These are phyloP conservation scores for Penicillium sp. DNA, from an alignment of 2,329 filamentous ascomycete genomes.

Conservation along the genomic window DNA sequence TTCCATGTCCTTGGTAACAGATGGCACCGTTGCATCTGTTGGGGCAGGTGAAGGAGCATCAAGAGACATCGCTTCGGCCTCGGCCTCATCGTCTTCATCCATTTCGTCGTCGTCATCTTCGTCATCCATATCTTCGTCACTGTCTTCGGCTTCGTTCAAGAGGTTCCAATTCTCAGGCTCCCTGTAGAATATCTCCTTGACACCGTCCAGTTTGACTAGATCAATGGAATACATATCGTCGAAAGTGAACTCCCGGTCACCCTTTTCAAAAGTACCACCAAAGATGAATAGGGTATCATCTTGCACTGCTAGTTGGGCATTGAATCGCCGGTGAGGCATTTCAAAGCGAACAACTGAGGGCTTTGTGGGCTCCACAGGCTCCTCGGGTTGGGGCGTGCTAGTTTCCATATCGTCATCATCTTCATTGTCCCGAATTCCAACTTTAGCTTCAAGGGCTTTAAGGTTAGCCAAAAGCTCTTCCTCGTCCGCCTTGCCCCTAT, in stretches of 20 bases:
- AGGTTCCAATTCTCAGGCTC: constrained; percentile 83
- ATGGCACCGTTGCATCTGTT: constrained; percentile 39
- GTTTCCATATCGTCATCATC: constrained; percentile 42
- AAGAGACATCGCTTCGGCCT: constrained; percentile 46
- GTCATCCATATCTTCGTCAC: constrained; percentile 56
- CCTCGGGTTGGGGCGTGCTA: constrained; percentile 53
- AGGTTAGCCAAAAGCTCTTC: constrained; percentile 86
- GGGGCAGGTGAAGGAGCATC: constrained; percentile 39
- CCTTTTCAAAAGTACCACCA: constrained; percentile 92
- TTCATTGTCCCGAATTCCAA: constrained; percentile 58
- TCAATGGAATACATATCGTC: constrained; percentile 93
- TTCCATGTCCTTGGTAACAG: constrained; percentile 39
- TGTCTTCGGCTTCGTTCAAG: constrained; percentile 56
- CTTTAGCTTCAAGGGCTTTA: constrained; percentile 77
- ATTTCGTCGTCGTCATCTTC: constrained; percentile 47
- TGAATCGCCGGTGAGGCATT: constrained; percentile 87
- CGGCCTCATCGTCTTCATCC: constrained; percentile 37
- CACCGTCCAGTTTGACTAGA: constrained; percentile 90
- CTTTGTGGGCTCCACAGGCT: constrained; percentile 52
- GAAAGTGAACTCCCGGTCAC: constrained; percentile 91
- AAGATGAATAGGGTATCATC: constrained; percentile 92
- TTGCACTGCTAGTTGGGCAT: constrained; percentile 85
- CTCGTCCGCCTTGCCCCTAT: constrained; percentile 81
- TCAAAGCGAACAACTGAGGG: constrained; percentile 71
- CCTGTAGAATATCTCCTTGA: constrained; percentile 83